Percentiles rank a stretch among this genome's conserved stretches.
phyloP scores from a whole-genome alignment of 1,284 basidiomycete species.

The Rhodotorula mucilaginosa region DNA sequence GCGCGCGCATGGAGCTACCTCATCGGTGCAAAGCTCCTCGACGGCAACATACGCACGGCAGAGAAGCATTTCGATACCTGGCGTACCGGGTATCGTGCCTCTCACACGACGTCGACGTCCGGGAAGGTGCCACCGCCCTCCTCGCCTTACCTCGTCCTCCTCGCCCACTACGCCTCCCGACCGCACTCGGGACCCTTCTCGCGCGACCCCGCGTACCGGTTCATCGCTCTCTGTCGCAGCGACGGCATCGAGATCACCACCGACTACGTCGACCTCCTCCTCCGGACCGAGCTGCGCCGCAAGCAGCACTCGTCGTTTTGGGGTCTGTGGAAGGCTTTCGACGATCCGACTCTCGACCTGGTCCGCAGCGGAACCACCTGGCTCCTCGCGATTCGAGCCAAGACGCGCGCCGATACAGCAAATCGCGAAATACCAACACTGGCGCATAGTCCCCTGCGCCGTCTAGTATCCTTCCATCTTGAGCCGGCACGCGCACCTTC shows the following conservation, averaged over 20 bases:
- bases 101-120: not conserved
- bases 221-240: conserved; percentile 11
- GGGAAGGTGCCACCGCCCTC: not conserved
- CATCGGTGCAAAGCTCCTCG: conserved; percentile 14
- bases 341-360: not conserved
- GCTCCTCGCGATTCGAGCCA: conserved; percentile 19
- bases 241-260: conserved; percentile 21
- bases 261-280: conserved; percentile 21
- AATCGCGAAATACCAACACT: not conserved
- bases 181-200: not conserved
- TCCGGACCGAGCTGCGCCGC: conserved; percentile 30
- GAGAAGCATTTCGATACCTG: conserved; percentile 20
- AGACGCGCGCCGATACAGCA: not conserved
- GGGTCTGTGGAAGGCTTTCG: conserved; percentile 27
- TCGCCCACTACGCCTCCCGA: conserved; percentile 13
- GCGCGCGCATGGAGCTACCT: conserved; percentile 16
- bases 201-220: conserved; percentile 27
- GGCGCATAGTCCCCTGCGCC: conserved; percentile 11
- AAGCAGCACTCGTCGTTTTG: conserved; percentile 33
- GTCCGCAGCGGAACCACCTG: conserved; percentile 9
- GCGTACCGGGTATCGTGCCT: not conserved
- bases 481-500: conserved; percentile 2
- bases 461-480: conserved; percentile 8
- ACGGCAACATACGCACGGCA: conserved; percentile 10
- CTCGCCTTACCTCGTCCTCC: conserved; percentile 34